These are phyloP conservation scores for Coprinellus aureogranulatus DNA, from an alignment of 768 basidiomycete genomes.

Conservation along the genomic window DNA sequence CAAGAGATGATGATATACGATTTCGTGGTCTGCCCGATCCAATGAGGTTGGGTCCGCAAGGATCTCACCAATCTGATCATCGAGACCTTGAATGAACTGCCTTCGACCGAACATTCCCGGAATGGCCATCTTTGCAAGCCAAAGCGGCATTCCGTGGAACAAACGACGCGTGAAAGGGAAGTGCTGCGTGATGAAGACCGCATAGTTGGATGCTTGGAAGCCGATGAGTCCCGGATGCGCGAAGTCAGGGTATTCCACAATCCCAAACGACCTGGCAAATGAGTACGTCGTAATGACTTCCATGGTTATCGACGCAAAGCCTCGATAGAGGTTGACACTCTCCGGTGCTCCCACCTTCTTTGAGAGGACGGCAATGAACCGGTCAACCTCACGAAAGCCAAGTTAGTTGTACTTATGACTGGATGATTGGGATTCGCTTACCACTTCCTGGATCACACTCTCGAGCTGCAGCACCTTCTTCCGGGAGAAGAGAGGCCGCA, in stretches of 20 bases:
- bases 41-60: conserved; percentile 23
- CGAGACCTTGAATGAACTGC: conserved; percentile 13
- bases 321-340: conserved; percentile 22
- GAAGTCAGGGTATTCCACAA: conserved; percentile 23
- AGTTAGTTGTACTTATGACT: not conserved
- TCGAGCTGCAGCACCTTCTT: conserved; percentile 29
- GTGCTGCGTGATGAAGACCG: not conserved
- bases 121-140: conserved; percentile 3
- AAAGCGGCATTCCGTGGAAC: not conserved
- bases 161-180: not conserved
- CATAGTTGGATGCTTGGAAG: not conserved
- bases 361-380: conserved; percentile 16
- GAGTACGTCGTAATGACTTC: conserved; percentile 33
- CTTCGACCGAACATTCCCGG: conserved; percentile 12
- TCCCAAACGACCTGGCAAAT: conserved; percentile 25
- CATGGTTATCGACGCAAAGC: conserved; percentile 24
- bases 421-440: conserved; percentile 6
- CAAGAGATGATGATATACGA: conserved; percentile 31
- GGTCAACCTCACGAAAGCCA: conserved; percentile 19
- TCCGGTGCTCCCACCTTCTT: not conserved
- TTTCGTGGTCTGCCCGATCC: conserved; percentile 27
- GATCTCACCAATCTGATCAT: conserved; percentile 23
- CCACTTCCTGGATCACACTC: conserved; percentile 24
- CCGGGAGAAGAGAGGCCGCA: conserved; percentile 33
- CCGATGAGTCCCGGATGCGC: conserved; percentile 18